phyloP scores from a whole-genome alignment of 257 asterid genomes.

The Dorcoceras hygrometricum region DNA sequence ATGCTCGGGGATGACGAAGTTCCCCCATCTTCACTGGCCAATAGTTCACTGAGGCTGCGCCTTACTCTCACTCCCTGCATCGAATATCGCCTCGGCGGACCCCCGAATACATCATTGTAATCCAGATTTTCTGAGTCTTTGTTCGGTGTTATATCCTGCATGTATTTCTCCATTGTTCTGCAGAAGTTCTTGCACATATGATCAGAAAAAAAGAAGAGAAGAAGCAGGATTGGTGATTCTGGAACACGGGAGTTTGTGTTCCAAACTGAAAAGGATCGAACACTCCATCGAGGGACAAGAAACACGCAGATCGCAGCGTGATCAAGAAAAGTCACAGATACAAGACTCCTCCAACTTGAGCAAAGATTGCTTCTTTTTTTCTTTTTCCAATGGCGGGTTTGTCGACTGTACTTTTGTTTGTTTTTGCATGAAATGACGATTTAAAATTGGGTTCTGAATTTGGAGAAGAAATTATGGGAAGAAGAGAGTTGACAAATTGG shows the following conservation, averaged over 20 bases:
- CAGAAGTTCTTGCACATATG: not conserved
- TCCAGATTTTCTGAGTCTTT: constrained; percentile 48
- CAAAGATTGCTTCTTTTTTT: not conserved
- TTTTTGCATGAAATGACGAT: constrained; percentile 2
- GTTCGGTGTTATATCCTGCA: constrained; percentile 26
- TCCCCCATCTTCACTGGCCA: constrained; percentile 38
- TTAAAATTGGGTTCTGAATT: no score
- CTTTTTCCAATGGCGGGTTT: not conserved
- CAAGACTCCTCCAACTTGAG: not conserved
- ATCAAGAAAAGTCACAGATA: not conserved
- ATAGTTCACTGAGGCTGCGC: constrained; percentile 47
- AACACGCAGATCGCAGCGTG: not conserved
- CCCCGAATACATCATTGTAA: constrained; percentile 86
- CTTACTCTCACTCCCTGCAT: constrained; percentile 51
- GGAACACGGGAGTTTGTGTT: not conserved
- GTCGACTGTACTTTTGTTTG: no score
- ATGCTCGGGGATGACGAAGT: constrained; percentile 29
- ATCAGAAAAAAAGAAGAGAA: not conserved
- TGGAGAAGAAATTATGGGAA: constrained; percentile 18
- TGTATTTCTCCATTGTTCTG: constrained; percentile 49
- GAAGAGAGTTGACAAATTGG: constrained; percentile 35
- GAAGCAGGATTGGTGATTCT: constrained; percentile 31
- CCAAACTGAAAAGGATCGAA: not conserved
- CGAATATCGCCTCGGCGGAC: constrained; percentile 85
- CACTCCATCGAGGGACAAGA: not conserved